Evolutionary conservation across 805 yeast genomes (phyloP).

Genomic region (Suhomyces sp.): DNA sequence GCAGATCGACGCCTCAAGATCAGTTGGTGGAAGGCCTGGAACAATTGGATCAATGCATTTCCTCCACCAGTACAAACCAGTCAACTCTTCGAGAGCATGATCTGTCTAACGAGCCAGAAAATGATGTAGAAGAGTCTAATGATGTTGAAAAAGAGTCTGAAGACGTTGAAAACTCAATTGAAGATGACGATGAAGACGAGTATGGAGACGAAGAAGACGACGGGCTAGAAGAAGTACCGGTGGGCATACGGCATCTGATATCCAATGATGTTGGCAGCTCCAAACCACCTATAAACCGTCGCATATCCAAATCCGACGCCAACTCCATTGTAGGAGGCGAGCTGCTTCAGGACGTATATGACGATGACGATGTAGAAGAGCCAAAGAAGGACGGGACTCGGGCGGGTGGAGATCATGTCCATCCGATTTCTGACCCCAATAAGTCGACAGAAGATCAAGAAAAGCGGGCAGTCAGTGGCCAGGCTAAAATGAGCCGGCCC

Average conservation of each 20-base stretch:
- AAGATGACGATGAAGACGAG: conserved; percentile 3
- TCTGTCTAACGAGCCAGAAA: no score
- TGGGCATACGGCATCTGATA: not conserved
- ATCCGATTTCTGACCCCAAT: conserved; percentile 12
- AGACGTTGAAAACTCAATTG: not conserved
- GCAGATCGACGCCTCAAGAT: no score
- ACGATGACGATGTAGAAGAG: not conserved
- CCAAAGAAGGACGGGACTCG: not conserved
- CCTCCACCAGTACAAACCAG: no score
- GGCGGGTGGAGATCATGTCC: conserved; percentile 8
- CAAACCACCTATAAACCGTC: conserved; percentile 1
- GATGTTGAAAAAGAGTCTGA: no score
- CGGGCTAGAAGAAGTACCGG: conserved; percentile 5
- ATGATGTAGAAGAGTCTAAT: no score
- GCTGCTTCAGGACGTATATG: conserved; percentile 16
- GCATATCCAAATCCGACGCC: conserved; percentile 34
- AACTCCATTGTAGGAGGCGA: conserved; percentile 53
- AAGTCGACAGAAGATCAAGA: conserved; percentile 16
- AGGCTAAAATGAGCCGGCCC: conserved; percentile 14
- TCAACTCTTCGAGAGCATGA: no score
- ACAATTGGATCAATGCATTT: no score
- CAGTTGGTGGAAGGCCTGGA: no score
- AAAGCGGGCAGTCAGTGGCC: conserved; percentile 32
- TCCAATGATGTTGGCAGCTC: not conserved
- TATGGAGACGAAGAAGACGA: conserved; percentile 9